Base-by-base conservation (phyloP, 2,329 filamentous ascomycete species). In the Daldinia sp. region DNA sequence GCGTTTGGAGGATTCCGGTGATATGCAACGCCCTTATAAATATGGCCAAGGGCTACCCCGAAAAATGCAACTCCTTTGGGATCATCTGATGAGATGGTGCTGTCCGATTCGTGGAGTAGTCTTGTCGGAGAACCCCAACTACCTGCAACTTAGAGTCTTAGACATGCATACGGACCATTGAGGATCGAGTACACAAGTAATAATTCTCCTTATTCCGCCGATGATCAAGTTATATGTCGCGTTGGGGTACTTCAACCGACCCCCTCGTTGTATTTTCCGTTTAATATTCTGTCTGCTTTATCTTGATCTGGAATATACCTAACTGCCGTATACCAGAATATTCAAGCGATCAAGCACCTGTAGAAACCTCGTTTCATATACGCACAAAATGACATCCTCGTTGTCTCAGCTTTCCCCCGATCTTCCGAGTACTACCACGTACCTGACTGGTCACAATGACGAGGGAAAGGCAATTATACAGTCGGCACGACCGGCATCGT, bases 391-490 rank as follows among this genome's bases (percentile, higher is more conserved):
- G 62, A 50, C 64, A 10, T 30, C 52, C 7, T 50, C 50, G 7
- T 58, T 49, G 10, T 13, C 66, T 27, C 54, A 68, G 54, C 39
- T 69, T 25, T 60, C 64, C 4, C 39, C 67, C 8, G 52, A 64
- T 19, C 71, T 59, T 25, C 71, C 52, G 43, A 63, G 34, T 19
- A 66, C 67, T 13, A 73, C 65, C 13, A 73, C 71, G 3, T 70
- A 73, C 53, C 55, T 74, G 21, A 75, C 73, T 4, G 72, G 71
- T 4, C 73, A 75, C 53, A 66, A 73, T 48, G 49, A 60, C 11
- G 52, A 62, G 15, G 72, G 71, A 45, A 73, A 77, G 66, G 78
- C 79, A 15, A 70, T 78, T 23, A 66, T 81, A 0, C 75, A 77
- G 49, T 72, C 73, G 15, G 21, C 66, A 68, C 59, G 63, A 39